A percentile compares a stretch with the other conserved stretches of the same genome.
Evolutionary conservation across 306 rosid species (phyloP).

Genomic region (Trichosanthes cucumerina): DNA sequence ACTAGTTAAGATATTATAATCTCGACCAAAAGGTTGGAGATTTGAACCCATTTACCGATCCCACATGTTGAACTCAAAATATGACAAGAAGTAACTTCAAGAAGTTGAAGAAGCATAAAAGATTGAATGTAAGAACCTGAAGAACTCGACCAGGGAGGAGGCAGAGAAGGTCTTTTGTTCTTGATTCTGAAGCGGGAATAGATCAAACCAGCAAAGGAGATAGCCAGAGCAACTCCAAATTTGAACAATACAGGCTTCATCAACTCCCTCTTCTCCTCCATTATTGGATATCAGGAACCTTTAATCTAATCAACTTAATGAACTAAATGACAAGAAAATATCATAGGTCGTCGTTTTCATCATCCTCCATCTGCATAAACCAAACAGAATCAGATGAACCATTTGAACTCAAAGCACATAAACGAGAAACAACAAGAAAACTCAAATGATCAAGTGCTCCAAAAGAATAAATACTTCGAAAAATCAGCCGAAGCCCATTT

Average conservation of each 20-base stretch:
- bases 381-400: slow-evolving; percentile 8
- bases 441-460: background rate
- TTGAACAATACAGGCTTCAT: slow-evolving; percentile 50
- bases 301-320: slow-evolving; percentile 17
- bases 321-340: slow-evolving; percentile 1
- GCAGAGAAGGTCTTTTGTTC: slow-evolving; percentile 25
- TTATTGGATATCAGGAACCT: slow-evolving; percentile 15
- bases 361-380: slow-evolving; percentile 46
- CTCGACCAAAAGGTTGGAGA: background rate
- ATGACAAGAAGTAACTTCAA: background rate
- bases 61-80: background rate
- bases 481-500: background rate
- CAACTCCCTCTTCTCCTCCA: slow-evolving; percentile 30
- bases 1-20: background rate
- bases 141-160: slow-evolving; percentile 25
- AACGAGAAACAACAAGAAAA: background rate
- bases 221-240: slow-evolving; percentile 58
- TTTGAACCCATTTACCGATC: background rate
- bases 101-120: background rate
- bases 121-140: slow-evolving; percentile 30
- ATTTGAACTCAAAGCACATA: slow-evolving; percentile 7
- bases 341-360: slow-evolving; percentile 35
- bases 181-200: slow-evolving; percentile 37
- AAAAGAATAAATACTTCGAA: background rate
- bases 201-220: slow-evolving; percentile 68